A percentile compares a stretch with the other conserved stretches of the same genome.
These are phyloP conservation scores for Tarenaya hassleriana DNA, from an alignment of 345 rosid species.

Conservation along the genomic window DNA sequence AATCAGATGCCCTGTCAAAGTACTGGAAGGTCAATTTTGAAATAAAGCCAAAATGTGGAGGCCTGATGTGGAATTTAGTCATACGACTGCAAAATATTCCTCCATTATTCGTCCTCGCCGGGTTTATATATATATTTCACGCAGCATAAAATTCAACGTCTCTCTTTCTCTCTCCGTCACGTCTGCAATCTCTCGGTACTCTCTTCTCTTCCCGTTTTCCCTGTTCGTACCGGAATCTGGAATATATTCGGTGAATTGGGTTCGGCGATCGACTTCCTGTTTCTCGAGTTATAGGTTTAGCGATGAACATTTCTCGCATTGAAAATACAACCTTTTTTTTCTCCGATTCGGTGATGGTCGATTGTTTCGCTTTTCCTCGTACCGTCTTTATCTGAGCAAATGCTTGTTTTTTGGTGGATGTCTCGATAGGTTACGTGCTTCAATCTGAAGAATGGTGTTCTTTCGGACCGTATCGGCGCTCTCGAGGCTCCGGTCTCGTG, in stretches of 20 bases:
- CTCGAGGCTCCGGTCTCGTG: conserved; percentile 55
- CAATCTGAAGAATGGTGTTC: conserved; percentile 50
- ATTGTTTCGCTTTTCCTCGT: conserved; percentile 10
- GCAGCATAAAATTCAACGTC: conserved; percentile 7
- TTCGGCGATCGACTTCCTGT: not conserved
- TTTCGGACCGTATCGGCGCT: conserved; percentile 57
- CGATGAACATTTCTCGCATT: no score
- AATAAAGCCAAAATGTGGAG: conserved; percentile 1
- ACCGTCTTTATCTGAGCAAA: conserved; percentile 11
- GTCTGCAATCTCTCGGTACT: conserved; percentile 21
- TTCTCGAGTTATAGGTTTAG: not conserved
- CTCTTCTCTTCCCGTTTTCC: conserved; percentile 13
- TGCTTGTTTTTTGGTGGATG: conserved; percentile 15
- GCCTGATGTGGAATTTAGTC: conserved; percentile 19
- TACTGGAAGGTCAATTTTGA: conserved; percentile 17
- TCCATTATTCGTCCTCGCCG: conserved; percentile 5
- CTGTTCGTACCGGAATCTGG: conserved; percentile 4
- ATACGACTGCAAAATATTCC: not conserved
- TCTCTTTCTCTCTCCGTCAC: conserved; percentile 19
- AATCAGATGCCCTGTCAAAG: conserved; percentile 14
- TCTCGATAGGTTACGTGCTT: conserved; percentile 21
- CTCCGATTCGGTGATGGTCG: not conserved
- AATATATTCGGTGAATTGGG: not conserved
- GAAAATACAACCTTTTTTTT: no score
- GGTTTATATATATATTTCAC: conserved; percentile 4